Base-by-base conservation (phyloP, 2,329 filamentous ascomycete genomes). In the Botrytis tulipae region DNA sequence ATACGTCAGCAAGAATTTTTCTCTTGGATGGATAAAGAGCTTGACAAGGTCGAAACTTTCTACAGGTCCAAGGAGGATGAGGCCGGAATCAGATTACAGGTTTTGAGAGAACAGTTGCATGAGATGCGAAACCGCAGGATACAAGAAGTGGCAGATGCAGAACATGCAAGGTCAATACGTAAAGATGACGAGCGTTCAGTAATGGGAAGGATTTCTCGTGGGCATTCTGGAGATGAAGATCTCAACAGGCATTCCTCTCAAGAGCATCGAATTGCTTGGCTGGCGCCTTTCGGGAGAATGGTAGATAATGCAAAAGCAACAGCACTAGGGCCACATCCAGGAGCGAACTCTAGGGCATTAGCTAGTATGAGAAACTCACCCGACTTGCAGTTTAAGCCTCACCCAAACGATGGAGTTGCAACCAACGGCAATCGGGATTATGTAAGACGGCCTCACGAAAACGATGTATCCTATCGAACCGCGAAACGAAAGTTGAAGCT, bases 401-500 rank as follows among this genome's bases (percentile, higher is more conserved):
- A 79, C 62, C 76, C 80, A 60, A 78, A 79, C 18, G 59, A 75
- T 61, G 70, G 71, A 61, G 69, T 67, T 40, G 54, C 75, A 70
- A 35, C 73, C 6, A 79, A 82, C 37, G 75, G 78, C 10, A 82
- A 83, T 63, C 82, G 84, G 74, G 87, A 89, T 77, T 88, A 87
- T 76, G 82, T 85, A 65, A 83, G 85, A 29, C 83, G 83, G 32
- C 79, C 83, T 70, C 82, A 84, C 59, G 78, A 85, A 57, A 85
- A 91, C 46, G 89, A 90, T 57, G 92, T 98, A 0, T 89, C 95
- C 0, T 97, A 98, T 83, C 89, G 93, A 40, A 91, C 91, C 3
- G 96, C 96, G 1, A 98, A 97, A 83, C 88, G 92, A 74, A 97
- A 98, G 83, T 86, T 99, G 73, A 98, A 98, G 82, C 84, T 93